Conservation (phyloP, 2,329 filamentous ascomycete species). For the Alternaria postmessia region DNA sequence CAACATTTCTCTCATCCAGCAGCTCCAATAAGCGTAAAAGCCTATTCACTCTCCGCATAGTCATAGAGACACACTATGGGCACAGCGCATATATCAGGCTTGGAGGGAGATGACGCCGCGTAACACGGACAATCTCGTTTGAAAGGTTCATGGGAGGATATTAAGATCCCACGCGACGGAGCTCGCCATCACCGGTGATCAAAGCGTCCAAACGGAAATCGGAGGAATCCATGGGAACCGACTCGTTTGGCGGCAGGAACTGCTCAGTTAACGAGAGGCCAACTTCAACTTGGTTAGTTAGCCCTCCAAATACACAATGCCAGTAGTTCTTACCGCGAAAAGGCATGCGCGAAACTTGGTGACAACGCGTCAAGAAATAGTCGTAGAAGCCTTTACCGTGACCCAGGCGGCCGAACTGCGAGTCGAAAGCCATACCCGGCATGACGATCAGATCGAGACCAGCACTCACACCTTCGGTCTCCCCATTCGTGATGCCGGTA, state of each 20-base stretch:
- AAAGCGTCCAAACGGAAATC: constrained; percentile 84
- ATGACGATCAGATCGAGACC: constrained; percentile 86
- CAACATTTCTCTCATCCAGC: constrained; percentile 81
- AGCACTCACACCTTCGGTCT: constrained; percentile 26
- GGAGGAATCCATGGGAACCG: constrained; percentile 76
- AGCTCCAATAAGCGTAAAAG: constrained; percentile 33
- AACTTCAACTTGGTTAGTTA: constrained; percentile 60
- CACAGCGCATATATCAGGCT: constrained; percentile 11
- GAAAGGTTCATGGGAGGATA: constrained; percentile 7
- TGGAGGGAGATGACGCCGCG: constrained; percentile 1
- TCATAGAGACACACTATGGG: constrained; percentile 11
- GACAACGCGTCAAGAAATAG: constrained; percentile 83
- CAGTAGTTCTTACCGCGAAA: constrained; percentile 64
- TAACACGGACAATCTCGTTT: constrained; percentile 4
- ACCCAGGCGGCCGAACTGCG: constrained; percentile 76
- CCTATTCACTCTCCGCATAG: not conserved
- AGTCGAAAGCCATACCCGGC: constrained; percentile 92
- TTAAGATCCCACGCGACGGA: constrained; percentile 39
- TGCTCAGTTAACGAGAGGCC: constrained; percentile 89
- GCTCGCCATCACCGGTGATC: constrained; percentile 73
- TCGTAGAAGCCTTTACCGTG: constrained; percentile 99
- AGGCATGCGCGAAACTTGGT: constrained; percentile 60
- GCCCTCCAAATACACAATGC: constrained; percentile 38
- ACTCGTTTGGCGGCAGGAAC: constrained; percentile 70
- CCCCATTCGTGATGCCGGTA: constrained; percentile 57